Conservation (phyloP, 2,329 filamentous ascomycete genomes). For the Diaporthe batatas region DNA sequence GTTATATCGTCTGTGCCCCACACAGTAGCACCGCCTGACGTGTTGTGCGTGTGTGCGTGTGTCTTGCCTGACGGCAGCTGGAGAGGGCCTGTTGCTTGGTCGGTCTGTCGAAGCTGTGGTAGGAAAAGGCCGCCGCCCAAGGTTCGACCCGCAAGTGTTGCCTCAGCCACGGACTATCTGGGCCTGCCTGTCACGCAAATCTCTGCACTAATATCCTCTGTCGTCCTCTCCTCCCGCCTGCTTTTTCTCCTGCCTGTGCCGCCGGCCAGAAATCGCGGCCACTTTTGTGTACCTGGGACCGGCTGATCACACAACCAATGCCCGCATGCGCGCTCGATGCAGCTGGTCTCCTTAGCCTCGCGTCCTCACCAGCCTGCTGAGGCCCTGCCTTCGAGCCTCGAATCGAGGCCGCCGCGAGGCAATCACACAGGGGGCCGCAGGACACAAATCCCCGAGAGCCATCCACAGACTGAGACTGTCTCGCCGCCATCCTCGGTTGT, state of each 20-base stretch:
- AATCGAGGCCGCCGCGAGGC: constrained; percentile 32
- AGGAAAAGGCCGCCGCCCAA: constrained; percentile 24
- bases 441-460: background rate
- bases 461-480: constrained; percentile 36
- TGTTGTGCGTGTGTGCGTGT: background rate
- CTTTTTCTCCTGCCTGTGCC: constrained; percentile 27
- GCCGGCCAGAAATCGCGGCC: constrained; percentile 30
- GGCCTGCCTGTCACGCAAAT: constrained; percentile 28
- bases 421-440: constrained; percentile 26
- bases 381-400: constrained; percentile 35
- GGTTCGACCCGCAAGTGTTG: constrained; percentile 17
- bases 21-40: constrained; percentile 15
- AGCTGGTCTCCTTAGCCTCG: constrained; percentile 32
- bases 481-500: constrained; percentile 31
- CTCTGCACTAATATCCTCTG: constrained; percentile 7
- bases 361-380: constrained; percentile 38
- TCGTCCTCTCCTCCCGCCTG: constrained; percentile 25
- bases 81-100: background rate
- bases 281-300: constrained; percentile 32
- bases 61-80: constrained; percentile 13
- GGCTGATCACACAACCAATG: constrained; percentile 30
- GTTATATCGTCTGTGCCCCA: constrained; percentile 19
- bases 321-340: constrained; percentile 41
- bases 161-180: constrained; percentile 23
- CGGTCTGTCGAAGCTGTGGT: background rate